Conservation (phyloP, 345 rosid species). For the Ricinus communis region DNA sequence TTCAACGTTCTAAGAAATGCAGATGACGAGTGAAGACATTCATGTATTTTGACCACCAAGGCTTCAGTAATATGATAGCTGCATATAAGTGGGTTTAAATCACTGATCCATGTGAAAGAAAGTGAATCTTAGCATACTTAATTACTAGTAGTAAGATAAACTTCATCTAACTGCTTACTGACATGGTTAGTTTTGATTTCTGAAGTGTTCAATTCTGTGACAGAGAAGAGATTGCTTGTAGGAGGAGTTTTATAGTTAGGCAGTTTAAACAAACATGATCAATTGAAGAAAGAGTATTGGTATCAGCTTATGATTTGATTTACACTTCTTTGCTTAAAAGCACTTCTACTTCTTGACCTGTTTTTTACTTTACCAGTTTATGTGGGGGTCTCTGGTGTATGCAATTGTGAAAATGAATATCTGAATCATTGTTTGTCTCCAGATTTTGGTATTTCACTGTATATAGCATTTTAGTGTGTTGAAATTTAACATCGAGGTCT, state of each 20-base stretch:
- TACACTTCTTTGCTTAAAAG: not conserved
- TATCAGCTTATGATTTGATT: not conserved
- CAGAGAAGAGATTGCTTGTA: conserved; percentile 5
- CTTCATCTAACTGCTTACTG: not conserved
- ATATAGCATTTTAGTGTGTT: too few relatives aligned
- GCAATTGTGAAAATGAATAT: not conserved
- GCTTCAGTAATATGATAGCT: conserved; percentile 7
- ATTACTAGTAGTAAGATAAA: conserved; percentile 5
- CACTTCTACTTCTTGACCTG: not conserved
- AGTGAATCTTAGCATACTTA: conserved; percentile 9
- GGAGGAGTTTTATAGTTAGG: not conserved
- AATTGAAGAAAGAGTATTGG: not conserved
- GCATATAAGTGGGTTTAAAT: conserved; percentile 16
- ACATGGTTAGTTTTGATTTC: not conserved
- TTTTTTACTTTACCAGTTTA: not conserved
- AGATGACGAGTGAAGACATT: conserved; percentile 30
- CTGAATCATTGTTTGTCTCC: too few relatives aligned
- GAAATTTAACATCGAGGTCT: too few relatives aligned
- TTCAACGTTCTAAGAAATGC: conserved; percentile 36
- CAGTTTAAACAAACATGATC: not conserved
- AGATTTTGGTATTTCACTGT: too few relatives aligned
- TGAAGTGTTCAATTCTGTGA: conserved; percentile 1
- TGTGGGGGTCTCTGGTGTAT: not conserved
- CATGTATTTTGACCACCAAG: conserved; percentile 24
- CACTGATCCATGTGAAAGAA: conserved; percentile 13